Conservation (phyloP, 106 monocot genomes). For the Xerophyta viscosa region DNA sequence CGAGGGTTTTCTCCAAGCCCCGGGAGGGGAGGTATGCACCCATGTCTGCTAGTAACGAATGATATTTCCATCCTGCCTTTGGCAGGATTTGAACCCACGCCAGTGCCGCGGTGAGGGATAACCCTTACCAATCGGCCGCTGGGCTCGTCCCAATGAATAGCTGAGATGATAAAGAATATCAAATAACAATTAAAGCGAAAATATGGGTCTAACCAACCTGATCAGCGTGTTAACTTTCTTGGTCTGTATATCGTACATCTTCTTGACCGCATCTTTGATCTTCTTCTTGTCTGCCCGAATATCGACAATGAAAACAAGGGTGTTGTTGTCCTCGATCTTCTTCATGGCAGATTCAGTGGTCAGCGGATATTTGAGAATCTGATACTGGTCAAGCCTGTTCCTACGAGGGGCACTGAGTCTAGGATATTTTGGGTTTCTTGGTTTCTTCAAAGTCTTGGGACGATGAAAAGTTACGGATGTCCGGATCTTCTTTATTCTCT, state of each 20-base stretch:
- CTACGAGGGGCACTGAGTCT: conserved; percentile 38
- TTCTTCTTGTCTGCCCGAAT: conserved; percentile 54
- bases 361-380: conserved; percentile 45
- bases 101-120: too few relatives aligned
- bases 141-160: too few relatives aligned
- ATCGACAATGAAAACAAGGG: conserved; percentile 52
- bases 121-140: too few relatives aligned
- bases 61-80: too few relatives aligned
- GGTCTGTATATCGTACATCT: conserved; percentile 53
- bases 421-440: conserved; percentile 41
- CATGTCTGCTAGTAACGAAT: too few relatives aligned
- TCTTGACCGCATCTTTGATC: conserved; percentile 48
- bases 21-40: too few relatives aligned
- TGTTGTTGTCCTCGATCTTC: conserved; percentile 56
- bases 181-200: not conserved
- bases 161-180: not conserved
- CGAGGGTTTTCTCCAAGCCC: too few relatives aligned
- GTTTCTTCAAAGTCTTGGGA: conserved; percentile 40
- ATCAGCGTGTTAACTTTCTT: conserved; percentile 57
- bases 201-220: conserved; percentile 15
- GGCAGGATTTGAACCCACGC: too few relatives aligned
- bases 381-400: conserved; percentile 43
- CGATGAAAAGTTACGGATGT: conserved; percentile 52
- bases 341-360: conserved; percentile 59
- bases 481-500: conserved; percentile 39